These are phyloP conservation scores for Bacidia gigantensis DNA, from an alignment of 495 filamentous ascomycete species.

Conservation along the genomic window DNA sequence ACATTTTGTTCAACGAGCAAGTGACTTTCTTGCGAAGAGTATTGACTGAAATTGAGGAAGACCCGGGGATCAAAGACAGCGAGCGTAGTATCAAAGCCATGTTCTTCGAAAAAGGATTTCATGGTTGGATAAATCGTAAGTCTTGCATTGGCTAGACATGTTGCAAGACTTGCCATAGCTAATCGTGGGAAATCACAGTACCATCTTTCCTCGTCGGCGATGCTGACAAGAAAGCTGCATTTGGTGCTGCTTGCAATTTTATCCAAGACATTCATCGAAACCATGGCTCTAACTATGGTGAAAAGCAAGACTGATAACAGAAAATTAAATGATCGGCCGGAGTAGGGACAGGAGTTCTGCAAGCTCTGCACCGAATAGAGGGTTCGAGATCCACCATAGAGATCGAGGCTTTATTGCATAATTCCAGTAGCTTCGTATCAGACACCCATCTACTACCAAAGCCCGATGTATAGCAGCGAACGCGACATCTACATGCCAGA, in stretches of 20 bases:
- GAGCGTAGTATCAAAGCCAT: conserved; percentile 13
- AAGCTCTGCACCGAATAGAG: no score
- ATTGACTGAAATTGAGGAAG: conserved; percentile 10
- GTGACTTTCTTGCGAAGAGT: conserved; percentile 17
- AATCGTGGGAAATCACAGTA: background rate
- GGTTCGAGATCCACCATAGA: no score
- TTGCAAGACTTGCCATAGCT: background rate
- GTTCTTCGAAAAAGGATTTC: conserved; percentile 21
- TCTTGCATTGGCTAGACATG: background rate
- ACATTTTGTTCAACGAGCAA: conserved; percentile 23
- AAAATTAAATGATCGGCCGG: no score
- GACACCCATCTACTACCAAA: no score
- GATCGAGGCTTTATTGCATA: no score
- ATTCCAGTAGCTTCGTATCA: no score
- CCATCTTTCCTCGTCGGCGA: background rate
- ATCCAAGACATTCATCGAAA: background rate
- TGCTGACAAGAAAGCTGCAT: background rate
- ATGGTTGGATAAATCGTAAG: conserved; percentile 26
- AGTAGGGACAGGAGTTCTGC: no score
- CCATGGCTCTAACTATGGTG: background rate
- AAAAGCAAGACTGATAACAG: no score
- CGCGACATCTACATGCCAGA: no score
- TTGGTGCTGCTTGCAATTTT: background rate
- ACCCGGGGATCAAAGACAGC: background rate
- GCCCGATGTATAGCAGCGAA: no score